Evolutionary conservation across 2,329 filamentous ascomycete genomes (phyloP).

Genomic region (Xylaria sp.): DNA sequence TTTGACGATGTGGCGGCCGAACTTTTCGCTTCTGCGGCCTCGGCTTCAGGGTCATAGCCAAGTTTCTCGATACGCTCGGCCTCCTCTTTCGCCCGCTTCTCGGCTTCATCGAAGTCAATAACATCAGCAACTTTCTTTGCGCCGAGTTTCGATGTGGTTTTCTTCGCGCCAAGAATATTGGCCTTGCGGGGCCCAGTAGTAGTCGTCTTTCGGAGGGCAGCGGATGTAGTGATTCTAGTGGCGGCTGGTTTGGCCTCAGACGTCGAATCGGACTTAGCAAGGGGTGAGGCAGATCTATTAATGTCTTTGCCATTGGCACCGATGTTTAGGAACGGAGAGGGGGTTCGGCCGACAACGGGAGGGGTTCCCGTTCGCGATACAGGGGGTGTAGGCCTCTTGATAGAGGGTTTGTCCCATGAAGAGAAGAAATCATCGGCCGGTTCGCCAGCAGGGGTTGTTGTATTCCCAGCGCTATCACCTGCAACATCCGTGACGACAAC

Average conservation of each 20-base stretch:
- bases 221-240: slow-evolving; percentile 79
- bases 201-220: slow-evolving; percentile 82
- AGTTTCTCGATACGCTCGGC: slow-evolving; percentile 95
- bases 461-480: slow-evolving; percentile 69
- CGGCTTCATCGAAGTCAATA: slow-evolving; percentile 97
- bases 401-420: slow-evolving; percentile 97
- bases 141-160: slow-evolving; percentile 81
- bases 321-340: slow-evolving; percentile 89
- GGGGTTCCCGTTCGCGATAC: slow-evolving; percentile 91
- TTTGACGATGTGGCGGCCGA: slow-evolving; percentile 43
- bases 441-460: slow-evolving; percentile 83
- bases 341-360: slow-evolving; percentile 79
- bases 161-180: slow-evolving; percentile 88
- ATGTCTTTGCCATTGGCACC: slow-evolving; percentile 77
- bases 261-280: slow-evolving; percentile 70
- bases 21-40: slow-evolving; percentile 66
- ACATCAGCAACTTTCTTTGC: slow-evolving; percentile 89
- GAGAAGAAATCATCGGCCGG: slow-evolving; percentile 96
- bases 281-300: slow-evolving; percentile 84
- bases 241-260: slow-evolving; percentile 69
- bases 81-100: slow-evolving; percentile 97
- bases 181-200: slow-evolving; percentile 77
- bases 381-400: slow-evolving; percentile 95
- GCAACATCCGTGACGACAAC: slow-evolving; percentile 83
- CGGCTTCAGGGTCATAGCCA: slow-evolving; percentile 93